Evolutionary conservation across 148 eudicot genomes (phyloP).

Genomic region (Agrostemma githago): DNA sequence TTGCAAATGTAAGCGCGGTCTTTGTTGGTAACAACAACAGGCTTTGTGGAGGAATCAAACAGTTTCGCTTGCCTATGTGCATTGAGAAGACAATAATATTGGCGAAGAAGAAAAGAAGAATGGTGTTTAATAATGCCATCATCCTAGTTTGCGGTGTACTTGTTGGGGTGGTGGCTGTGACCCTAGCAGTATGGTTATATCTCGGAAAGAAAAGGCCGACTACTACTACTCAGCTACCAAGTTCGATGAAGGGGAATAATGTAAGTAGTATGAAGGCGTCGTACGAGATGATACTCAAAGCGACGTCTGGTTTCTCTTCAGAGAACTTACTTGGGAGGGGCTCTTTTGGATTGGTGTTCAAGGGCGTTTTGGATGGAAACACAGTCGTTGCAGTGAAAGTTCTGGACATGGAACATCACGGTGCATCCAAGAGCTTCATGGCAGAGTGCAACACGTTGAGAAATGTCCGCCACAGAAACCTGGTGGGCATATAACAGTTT

Average conservation of each 20-base stretch:
- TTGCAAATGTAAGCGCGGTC: constrained; percentile 1
- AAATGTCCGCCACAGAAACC: constrained; percentile 24
- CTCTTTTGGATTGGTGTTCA: constrained; percentile 12
- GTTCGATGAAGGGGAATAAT: background rate
- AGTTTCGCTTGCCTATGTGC: constrained; percentile 33
- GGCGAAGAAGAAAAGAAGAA: background rate
- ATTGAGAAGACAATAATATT: background rate
- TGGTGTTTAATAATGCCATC: background rate
- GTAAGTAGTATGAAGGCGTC: constrained; percentile 17
- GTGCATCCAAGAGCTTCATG: constrained; percentile 28
- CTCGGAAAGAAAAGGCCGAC: background rate
- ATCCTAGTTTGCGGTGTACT: constrained; percentile 1
- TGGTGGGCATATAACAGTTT: background rate
- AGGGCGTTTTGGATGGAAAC: constrained; percentile 15
- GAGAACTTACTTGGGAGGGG: constrained; percentile 24
- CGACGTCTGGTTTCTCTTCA: constrained; percentile 29
- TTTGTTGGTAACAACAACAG: background rate
- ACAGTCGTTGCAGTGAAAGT: constrained; percentile 28
- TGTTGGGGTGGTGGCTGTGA: background rate
- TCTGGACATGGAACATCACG: constrained; percentile 26
- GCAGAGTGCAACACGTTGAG: constrained; percentile 34
- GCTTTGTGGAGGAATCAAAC: constrained; percentile 34
- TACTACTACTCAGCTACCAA: background rate
- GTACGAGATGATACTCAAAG: constrained; percentile 23
- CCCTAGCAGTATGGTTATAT: background rate